These are phyloP conservation scores for Stachybotrys chlorohalonatus DNA, from an alignment of 2,329 filamentous ascomycete genomes.

Conservation along the genomic window DNA sequence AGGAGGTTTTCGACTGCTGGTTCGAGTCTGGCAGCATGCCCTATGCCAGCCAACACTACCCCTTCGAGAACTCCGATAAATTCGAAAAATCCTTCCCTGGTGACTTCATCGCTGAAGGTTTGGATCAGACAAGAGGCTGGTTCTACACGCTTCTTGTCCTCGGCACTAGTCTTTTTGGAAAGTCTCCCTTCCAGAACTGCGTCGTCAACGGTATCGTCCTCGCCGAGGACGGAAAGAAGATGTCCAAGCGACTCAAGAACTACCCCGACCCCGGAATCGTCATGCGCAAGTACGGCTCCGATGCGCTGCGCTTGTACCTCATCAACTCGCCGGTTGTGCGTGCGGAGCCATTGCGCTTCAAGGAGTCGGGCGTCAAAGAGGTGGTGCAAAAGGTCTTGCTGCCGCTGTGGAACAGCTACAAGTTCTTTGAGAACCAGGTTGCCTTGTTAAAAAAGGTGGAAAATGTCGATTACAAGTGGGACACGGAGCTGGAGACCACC, in stretches of 20 bases:
- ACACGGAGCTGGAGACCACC: constrained; percentile 62
- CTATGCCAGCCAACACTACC: constrained; percentile 83
- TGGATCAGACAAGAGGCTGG: constrained; percentile 94
- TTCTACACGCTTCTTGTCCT: constrained; percentile 90
- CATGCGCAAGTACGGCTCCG: constrained; percentile 82
- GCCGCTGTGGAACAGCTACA: constrained; percentile 93
- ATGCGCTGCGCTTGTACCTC: constrained; percentile 87
- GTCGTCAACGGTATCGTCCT: constrained; percentile 95
- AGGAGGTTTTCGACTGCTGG: constrained; percentile 95
- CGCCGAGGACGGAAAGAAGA: constrained; percentile 94
- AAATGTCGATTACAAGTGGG: constrained; percentile 66
- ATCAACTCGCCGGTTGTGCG: constrained; percentile 95
- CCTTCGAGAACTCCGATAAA: constrained; percentile 77
- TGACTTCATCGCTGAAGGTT: constrained; percentile 88
- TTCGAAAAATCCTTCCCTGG: constrained; percentile 79
- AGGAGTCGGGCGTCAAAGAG: constrained; percentile 86
- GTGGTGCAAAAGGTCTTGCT: constrained; percentile 86
- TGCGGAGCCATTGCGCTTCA: constrained; percentile 84
- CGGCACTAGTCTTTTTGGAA: constrained; percentile 78
- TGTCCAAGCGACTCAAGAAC: constrained; percentile 96
- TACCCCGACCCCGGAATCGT: constrained; percentile 81
- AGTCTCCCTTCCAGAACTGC: constrained; percentile 85
- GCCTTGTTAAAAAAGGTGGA: constrained; percentile 79
- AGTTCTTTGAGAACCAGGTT: constrained; percentile 90
- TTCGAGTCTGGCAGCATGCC: constrained; percentile 96